Evolutionary conservation across 1,139 yeast species (phyloP).

Genomic region (Taphrina communis): DNA sequence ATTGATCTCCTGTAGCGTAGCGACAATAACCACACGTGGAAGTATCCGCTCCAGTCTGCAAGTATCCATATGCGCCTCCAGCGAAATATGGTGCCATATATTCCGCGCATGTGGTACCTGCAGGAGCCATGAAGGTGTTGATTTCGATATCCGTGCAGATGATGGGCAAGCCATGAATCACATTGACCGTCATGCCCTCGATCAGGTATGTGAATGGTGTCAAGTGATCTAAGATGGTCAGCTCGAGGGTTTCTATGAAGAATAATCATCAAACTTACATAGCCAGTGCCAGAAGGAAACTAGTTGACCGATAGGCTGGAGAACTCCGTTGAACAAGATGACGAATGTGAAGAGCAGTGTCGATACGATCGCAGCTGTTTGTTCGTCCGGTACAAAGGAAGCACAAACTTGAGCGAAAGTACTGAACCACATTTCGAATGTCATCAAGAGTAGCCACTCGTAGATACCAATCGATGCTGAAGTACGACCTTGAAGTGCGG

Average conservation of each 20-base stretch:
- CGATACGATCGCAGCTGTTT: slow-evolving; percentile 65
- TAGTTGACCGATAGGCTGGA: slow-evolving; percentile 62
- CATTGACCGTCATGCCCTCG: slow-evolving; percentile 61
- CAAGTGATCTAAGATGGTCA: slow-evolving; percentile 55
- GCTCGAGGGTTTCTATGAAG: background rate
- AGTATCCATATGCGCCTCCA: slow-evolving; percentile 58
- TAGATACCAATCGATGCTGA: slow-evolving; percentile 45
- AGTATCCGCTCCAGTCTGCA: slow-evolving; percentile 55
- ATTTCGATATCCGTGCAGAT: slow-evolving; percentile 62
- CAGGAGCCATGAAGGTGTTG: slow-evolving; percentile 62
- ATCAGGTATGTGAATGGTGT: slow-evolving; percentile 74
- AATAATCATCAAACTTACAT: background rate
- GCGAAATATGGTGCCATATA: slow-evolving; percentile 56
- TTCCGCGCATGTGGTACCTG: slow-evolving; percentile 64
- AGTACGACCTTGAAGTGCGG: slow-evolving; percentile 62
- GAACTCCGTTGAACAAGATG: slow-evolving; percentile 66
- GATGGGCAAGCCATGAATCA: slow-evolving; percentile 64
- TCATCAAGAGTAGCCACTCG: slow-evolving; percentile 60
- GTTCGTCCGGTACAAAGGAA: slow-evolving; percentile 66
- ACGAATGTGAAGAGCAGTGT: slow-evolving; percentile 62
- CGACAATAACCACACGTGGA: slow-evolving; percentile 65
- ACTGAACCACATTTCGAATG: slow-evolving; percentile 64
- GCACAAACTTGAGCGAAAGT: slow-evolving; percentile 63
- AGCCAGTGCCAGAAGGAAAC: slow-evolving; percentile 71
- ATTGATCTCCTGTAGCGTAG: slow-evolving; percentile 62